Evolutionary conservation across 148 eudicot species (phyloP).

Genomic region (Fagopyrum esculentum): DNA sequence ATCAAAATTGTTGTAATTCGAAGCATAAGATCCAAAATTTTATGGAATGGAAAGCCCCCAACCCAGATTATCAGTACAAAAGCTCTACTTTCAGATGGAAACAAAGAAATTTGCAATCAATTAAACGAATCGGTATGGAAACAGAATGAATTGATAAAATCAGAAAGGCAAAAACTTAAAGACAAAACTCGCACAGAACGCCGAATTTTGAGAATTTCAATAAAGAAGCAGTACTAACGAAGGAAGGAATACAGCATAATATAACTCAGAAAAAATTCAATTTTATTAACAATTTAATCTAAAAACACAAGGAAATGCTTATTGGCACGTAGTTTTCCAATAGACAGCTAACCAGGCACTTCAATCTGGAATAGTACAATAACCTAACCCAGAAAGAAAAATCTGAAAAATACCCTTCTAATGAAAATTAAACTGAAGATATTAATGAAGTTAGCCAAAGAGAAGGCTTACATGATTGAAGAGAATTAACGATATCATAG

Average conservation of each 20-base stretch:
- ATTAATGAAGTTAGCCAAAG: neutral
- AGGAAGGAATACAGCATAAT: neutral
- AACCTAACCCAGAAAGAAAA: neutral
- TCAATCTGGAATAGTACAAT: too few relatives aligned
- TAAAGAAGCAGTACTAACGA: neutral
- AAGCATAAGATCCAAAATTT: neutral
- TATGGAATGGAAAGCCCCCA: neutral
- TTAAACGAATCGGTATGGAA: neutral
- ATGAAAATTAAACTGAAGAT: neutral
- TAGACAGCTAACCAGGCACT: too few relatives aligned
- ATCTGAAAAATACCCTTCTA: neutral
- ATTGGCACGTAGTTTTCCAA: neutral
- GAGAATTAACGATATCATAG: neutral
- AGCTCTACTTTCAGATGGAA: neutral
- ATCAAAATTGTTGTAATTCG: neutral
- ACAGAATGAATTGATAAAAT: neutral
- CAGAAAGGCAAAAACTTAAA: neutral
- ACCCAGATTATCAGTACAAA: neutral
- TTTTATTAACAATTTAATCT: neutral
- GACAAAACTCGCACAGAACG: neutral
- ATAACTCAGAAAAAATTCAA: neutral
- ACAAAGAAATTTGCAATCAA: neutral
- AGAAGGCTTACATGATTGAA: neutral
- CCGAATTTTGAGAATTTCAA: neutral
- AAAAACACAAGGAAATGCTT: neutral